Evolutionary conservation across 2,329 filamentous ascomycete species (phyloP).

Genomic region (Daldinia sp.): DNA sequence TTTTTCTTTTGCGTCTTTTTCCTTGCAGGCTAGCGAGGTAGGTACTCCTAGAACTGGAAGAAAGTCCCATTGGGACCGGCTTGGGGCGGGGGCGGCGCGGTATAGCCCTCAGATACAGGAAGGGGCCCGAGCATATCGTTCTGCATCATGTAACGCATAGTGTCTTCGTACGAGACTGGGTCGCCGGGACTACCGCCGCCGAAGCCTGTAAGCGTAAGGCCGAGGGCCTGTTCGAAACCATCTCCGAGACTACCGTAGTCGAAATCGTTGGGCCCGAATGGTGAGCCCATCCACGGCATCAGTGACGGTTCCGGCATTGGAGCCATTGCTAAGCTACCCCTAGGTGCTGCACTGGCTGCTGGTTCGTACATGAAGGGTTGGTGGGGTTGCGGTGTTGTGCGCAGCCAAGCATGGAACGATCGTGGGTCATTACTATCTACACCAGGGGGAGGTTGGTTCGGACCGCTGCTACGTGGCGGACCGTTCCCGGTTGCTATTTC

Average conservation of each 20-base stretch:
- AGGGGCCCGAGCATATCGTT: slow-evolving; percentile 43
- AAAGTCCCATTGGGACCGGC: slow-evolving; percentile 22
- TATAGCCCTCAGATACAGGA: slow-evolving; percentile 34
- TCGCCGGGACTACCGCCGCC: slow-evolving; percentile 48
- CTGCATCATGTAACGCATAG: slow-evolving; percentile 47
- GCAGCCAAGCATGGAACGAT: slow-evolving; percentile 43
- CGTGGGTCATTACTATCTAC: slow-evolving; percentile 38
- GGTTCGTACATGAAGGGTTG: slow-evolving; percentile 57
- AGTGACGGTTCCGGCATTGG: slow-evolving; percentile 17
- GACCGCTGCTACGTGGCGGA: slow-evolving; percentile 44
- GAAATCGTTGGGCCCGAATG: slow-evolving; percentile 50
- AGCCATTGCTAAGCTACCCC: not conserved
- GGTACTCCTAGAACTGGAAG: slow-evolving; percentile 24
- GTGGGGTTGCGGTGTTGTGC: slow-evolving; percentile 29
- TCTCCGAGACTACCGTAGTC: slow-evolving; percentile 55
- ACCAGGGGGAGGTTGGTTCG: slow-evolving; percentile 36
- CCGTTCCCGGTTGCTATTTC: slow-evolving; percentile 65
- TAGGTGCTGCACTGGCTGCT: slow-evolving; percentile 8
- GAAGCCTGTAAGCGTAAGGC: slow-evolving; percentile 56
- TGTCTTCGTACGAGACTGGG: slow-evolving; percentile 44
- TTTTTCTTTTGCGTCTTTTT: no score
- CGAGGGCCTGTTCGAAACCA: slow-evolving; percentile 60
- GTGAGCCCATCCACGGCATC: slow-evolving; percentile 50
- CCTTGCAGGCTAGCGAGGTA: no score
- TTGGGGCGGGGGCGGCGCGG: slow-evolving; percentile 15